phyloP scores from a whole-genome alignment of 228 moss, liverwort and hornwort genomes.

The Sphagnum magellanicum region DNA sequence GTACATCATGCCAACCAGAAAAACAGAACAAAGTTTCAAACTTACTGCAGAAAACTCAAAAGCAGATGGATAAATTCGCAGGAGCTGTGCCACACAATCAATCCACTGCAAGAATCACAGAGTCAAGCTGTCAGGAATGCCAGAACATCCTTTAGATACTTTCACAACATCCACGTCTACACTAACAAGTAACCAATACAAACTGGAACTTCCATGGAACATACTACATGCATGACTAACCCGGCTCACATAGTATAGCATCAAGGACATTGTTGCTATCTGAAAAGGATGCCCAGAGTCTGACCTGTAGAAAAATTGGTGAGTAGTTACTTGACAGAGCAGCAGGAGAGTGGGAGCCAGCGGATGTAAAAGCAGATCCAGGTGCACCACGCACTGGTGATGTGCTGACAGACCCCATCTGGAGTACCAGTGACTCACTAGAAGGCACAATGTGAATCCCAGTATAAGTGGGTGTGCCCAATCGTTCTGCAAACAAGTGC shows the following conservation, averaged over 20 bases:
- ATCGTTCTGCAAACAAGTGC: conserved; percentile 88
- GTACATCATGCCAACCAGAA: background rate
- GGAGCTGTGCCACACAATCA: conserved; percentile 84
- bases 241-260: background rate
- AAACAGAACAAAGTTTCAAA: background rate
- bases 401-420: conserved; percentile 42
- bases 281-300: background rate
- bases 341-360: conserved; percentile 37
- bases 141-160: too few relatives aligned
- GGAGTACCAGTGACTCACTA: conserved; percentile 49
- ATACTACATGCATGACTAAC: background rate
- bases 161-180: too few relatives aligned
- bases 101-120: conserved; percentile 53
- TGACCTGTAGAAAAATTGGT: conserved; percentile 90
- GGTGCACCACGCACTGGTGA: conserved; percentile 53
- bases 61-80: conserved; percentile 87
- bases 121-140: background rate
- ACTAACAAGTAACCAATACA: background rate
- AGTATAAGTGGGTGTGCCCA: conserved; percentile 78
- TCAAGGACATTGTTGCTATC: background rate
- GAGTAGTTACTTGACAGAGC: conserved; percentile 66
- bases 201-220: background rate
- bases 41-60: conserved; percentile 85
- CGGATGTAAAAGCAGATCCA: conserved; percentile 34
- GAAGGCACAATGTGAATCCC: conserved; percentile 42